Conservation (phyloP, 148 eudicot genomes). For the Linanthus parryae region DNA sequence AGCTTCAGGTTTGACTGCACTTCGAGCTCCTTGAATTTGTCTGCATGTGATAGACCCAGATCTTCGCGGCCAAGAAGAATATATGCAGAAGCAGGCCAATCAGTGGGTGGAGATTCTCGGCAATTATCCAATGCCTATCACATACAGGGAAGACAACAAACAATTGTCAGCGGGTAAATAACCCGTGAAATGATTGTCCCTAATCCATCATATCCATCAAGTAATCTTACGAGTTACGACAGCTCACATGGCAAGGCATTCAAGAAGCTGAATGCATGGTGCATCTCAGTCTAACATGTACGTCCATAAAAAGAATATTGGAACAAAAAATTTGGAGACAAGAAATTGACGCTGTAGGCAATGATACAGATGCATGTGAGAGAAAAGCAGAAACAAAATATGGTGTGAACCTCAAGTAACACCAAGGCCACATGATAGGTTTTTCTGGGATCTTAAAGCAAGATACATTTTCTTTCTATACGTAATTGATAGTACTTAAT, state of each 20-base stretch:
- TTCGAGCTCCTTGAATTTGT: slow-evolving; percentile 49
- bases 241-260: not conserved
- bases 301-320: too few species aligned
- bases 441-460: too few species aligned
- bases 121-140: slow-evolving; percentile 80
- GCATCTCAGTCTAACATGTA: too few species aligned
- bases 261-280: not conserved
- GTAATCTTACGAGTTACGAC: not conserved
- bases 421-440: too few species aligned
- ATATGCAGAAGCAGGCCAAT: slow-evolving; percentile 99
- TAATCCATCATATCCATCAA: not conserved
- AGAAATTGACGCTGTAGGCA: too few species aligned
- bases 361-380: too few species aligned
- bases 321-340: too few species aligned
- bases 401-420: too few species aligned
- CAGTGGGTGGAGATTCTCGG: slow-evolving; percentile 92
- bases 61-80: slow-evolving; percentile 98
- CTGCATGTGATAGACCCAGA: slow-evolving; percentile 60
- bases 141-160: slow-evolving; percentile 6
- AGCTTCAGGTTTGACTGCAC: slow-evolving; percentile 46
- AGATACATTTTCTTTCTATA: too few species aligned
- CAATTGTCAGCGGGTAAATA: not conserved
- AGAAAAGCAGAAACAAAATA: too few species aligned
- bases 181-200: not conserved
- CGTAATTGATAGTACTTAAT: too few species aligned